Conservation (phyloP, 352 stramenopile species). For the Pythium oligandrum region DNA sequence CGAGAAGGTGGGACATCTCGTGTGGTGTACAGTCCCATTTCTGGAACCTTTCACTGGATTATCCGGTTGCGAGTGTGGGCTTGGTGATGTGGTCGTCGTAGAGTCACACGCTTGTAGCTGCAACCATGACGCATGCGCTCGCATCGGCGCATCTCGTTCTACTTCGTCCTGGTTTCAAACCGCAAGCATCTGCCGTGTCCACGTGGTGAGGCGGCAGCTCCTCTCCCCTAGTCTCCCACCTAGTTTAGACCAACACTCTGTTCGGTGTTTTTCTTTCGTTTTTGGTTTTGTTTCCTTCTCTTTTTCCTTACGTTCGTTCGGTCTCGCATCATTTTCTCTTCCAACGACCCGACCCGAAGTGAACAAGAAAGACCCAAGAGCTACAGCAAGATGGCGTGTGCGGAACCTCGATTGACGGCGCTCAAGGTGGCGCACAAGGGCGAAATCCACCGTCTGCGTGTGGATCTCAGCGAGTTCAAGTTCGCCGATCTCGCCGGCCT, state of each 20-base stretch:
- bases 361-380: not conserved
- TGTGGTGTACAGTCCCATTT: not conserved
- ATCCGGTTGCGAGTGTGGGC: too few species aligned
- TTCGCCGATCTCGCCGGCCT: constrained; percentile 44
- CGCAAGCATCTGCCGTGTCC: too few species aligned
- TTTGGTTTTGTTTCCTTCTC: constrained; percentile 4
- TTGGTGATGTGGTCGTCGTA: not conserved
- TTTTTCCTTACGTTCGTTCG: constrained; percentile 1
- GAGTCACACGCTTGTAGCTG: constrained; percentile 3
- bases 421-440: constrained; percentile 82
- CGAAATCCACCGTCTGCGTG: constrained; percentile 76
- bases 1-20: too few species aligned
- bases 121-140: not conserved
- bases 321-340: constrained; percentile 1
- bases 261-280: constrained; percentile 8
- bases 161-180: too few species aligned
- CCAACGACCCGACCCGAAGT: constrained; percentile 4
- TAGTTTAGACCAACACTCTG: constrained; percentile 1
- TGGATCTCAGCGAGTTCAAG: constrained; percentile 49
- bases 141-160: not conserved
- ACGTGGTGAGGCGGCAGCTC: too few species aligned
- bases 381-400: constrained; percentile 33
- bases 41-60: too few species aligned
- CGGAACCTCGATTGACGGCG: constrained; percentile 38
- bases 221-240: constrained; percentile 1